Conservation (phyloP, 768 basidiomycete species). For the Erythrobasidium yunnanense region DNA sequence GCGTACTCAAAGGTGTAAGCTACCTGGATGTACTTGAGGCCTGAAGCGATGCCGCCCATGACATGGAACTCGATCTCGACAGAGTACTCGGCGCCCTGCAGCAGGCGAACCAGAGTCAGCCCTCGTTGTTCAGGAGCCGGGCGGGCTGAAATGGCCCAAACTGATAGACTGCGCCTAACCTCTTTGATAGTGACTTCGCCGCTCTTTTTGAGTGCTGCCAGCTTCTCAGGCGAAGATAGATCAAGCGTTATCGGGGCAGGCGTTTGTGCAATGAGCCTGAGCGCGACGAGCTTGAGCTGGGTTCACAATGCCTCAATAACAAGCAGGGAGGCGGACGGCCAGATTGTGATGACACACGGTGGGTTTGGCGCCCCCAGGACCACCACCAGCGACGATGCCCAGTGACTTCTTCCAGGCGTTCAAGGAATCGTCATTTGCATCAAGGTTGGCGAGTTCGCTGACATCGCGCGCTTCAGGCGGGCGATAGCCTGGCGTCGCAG, state of each 20-base stretch:
- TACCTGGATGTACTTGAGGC: slow-evolving; percentile 33
- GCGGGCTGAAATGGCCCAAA: no score
- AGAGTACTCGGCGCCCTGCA: slow-evolving; percentile 33
- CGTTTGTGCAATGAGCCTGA: not conserved
- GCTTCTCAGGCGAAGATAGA: slow-evolving; percentile 21
- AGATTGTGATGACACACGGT: not conserved
- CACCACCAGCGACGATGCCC: not conserved
- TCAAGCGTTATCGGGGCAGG: slow-evolving; percentile 29
- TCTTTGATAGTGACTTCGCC: not conserved
- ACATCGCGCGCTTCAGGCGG: slow-evolving; percentile 29
- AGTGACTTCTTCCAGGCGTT: slow-evolving; percentile 30
- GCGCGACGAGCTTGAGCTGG: slow-evolving; percentile 3
- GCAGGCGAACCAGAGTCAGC: no score
- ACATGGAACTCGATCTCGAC: slow-evolving; percentile 32
- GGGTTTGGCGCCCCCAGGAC: not conserved
- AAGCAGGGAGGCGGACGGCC: no score
- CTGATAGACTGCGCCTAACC: no score
- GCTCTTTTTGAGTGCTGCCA: slow-evolving; percentile 1
- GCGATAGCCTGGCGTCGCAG: slow-evolving; percentile 7
- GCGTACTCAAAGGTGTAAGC: not conserved
- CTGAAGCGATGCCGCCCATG: slow-evolving; percentile 24
- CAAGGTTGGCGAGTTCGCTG: slow-evolving; percentile 31
- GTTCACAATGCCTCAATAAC: no score
- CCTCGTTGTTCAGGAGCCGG: no score
- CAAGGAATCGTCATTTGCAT: slow-evolving; percentile 32